Conservation (phyloP, 441 rosid genomes). For the Pelargonium citronellum region DNA sequence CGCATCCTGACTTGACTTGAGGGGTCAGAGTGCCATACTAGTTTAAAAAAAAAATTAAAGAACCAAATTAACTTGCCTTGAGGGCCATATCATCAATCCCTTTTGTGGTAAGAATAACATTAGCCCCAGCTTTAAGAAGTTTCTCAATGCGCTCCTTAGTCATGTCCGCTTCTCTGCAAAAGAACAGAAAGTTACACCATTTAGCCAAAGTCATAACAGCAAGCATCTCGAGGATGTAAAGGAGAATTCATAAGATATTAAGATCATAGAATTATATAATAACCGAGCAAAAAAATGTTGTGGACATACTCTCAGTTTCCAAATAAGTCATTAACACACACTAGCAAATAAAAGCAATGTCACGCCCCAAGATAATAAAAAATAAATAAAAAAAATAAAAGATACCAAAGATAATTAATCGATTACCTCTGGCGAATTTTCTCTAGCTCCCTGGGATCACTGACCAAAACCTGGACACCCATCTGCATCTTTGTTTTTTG, state of each 20-base stretch:
- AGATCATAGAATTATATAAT: not conserved
- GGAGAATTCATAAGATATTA: not conserved
- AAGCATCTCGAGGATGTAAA: not conserved
- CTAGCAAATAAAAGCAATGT: not conserved
- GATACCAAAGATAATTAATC: not conserved
- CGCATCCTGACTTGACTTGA: not conserved
- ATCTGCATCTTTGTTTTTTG: slow-evolving; percentile 96
- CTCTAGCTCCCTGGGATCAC: slow-evolving; percentile 97
- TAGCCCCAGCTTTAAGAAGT: slow-evolving; percentile 92
- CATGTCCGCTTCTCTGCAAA: slow-evolving; percentile 84
- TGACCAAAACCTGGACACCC: slow-evolving; percentile 90
- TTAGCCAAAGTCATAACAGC: slow-evolving; percentile 17
- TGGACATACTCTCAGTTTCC: too few relatives aligned
- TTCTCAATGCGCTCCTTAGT: slow-evolving; percentile 93
- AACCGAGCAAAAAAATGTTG: not conserved
- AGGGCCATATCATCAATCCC: slow-evolving; percentile 99
- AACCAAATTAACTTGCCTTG: slow-evolving; percentile 43
- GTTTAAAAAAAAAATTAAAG: not conserved
- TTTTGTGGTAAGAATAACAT: slow-evolving; percentile 88
- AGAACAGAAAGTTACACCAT: not conserved
- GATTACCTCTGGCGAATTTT: slow-evolving; percentile 69
- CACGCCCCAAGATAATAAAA: not conserved
- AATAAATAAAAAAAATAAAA: too few relatives aligned
- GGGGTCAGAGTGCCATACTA: not conserved
- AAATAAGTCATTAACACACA: not conserved